phyloP scores from a whole-genome alignment of 2,329 filamentous ascomycete genomes.

The Epichloe sibirici region DNA sequence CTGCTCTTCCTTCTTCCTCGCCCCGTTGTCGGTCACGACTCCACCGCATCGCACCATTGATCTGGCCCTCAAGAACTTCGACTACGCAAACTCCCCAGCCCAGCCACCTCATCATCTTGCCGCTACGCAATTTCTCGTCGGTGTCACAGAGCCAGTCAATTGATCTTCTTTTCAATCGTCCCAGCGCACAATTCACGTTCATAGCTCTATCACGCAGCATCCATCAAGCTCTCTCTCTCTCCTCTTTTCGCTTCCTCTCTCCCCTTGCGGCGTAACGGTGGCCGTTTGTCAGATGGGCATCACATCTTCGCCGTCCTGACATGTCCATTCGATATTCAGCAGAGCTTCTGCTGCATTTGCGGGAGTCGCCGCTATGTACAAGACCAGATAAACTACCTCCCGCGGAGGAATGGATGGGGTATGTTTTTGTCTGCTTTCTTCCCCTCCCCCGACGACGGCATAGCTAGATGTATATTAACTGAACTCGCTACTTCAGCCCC shows the following conservation, averaged over 20 bases:
- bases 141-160: background rate
- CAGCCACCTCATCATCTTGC: background rate
- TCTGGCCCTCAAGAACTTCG: constrained; percentile 1
- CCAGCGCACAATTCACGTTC: background rate
- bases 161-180: background rate
- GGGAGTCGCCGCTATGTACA: constrained; percentile 69
- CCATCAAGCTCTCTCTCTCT: background rate
- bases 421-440: constrained; percentile 20
- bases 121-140: background rate
- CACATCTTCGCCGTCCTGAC: constrained; percentile 19
- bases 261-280: constrained; percentile 10
- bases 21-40: constrained; percentile 1
- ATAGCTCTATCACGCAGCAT: background rate
- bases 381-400: constrained; percentile 72
- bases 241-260: background rate
- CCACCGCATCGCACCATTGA: constrained; percentile 2
- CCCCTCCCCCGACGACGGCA: background rate
- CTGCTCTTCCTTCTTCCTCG: background rate
- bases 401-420: constrained; percentile 96
- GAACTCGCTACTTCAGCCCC: constrained; percentile 20
- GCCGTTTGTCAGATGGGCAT: constrained; percentile 24
- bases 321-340: constrained; percentile 59
- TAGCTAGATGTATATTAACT: background rate
- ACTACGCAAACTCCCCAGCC: background rate
- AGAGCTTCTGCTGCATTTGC: constrained; percentile 63